Conservation (phyloP, 441 rosid species). For the Croton laevigatus region DNA sequence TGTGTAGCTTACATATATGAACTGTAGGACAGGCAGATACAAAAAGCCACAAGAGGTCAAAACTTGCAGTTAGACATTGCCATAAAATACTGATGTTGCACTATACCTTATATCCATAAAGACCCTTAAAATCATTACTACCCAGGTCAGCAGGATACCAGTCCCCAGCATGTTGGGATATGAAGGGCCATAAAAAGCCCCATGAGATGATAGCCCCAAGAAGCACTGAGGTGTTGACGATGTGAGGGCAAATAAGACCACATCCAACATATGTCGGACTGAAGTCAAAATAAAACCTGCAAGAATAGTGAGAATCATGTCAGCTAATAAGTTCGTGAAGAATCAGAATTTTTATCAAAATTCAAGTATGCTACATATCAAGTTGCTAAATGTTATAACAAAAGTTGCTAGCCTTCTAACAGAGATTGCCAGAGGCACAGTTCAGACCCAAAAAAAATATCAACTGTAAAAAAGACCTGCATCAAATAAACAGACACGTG, state of each 20-base stretch:
- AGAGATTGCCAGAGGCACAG: neutral
- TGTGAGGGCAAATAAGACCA: conserved; percentile 93
- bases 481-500: neutral
- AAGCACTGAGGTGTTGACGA: conserved; percentile 86
- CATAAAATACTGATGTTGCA: neutral
- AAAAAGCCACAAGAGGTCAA: neutral
- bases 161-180: conserved; percentile 68
- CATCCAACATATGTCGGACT: conserved; percentile 95
- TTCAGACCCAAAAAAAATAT: neutral
- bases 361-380: neutral
- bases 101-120: conserved; percentile 83
- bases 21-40: neutral
- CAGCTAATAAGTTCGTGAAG: conserved; percentile 6
- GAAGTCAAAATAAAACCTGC: conserved; percentile 89
- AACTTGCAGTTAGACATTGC: neutral
- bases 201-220: conserved; percentile 85
- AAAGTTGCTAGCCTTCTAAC: neutral
- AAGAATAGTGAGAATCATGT: conserved; percentile 12
- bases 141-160: conserved; percentile 86
- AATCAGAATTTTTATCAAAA: neutral
- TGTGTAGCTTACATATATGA: neutral
- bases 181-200: conserved; percentile 89
- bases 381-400: neutral
- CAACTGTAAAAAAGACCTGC: neutral
- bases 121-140: conserved; percentile 86